A percentile compares a stretch with the other conserved stretches of the same genome.
Conservation (phyloP, 371 early-diverging fungal species). For the Syncephalastrum racemosum region DNA sequence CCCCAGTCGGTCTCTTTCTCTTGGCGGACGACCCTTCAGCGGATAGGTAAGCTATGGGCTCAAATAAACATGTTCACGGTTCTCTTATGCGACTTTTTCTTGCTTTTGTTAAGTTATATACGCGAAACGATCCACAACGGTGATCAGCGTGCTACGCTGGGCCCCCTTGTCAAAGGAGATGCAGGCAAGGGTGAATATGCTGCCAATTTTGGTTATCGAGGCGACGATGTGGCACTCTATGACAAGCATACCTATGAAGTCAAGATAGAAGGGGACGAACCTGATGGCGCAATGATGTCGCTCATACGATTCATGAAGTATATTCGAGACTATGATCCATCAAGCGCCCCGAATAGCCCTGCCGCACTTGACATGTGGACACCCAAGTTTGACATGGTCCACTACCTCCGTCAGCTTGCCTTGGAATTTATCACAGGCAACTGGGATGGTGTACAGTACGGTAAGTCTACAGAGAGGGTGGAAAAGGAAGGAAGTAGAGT, state of each 20-base stretch:
- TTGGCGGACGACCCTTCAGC: conserved; percentile 33
- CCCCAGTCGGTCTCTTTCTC: conserved; percentile 31
- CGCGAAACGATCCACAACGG: conserved; percentile 38
- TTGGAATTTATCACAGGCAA: conserved; percentile 42
- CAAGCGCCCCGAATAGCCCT: background rate
- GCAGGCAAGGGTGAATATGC: conserved; percentile 28
- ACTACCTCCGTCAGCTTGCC: conserved; percentile 42
- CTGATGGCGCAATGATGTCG: conserved; percentile 9
- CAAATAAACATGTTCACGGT: too few species aligned
- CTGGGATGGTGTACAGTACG: conserved; percentile 32
- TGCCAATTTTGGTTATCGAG: conserved; percentile 35
- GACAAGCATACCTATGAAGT: conserved; percentile 9
- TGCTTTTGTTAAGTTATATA: conserved; percentile 18
- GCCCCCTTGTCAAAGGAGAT: conserved; percentile 28
- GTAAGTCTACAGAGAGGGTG: too few species aligned
- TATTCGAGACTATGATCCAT: conserved; percentile 1
- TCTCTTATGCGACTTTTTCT: too few species aligned
- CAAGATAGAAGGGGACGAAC: conserved; percentile 14
- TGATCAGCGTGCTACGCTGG: conserved; percentile 6
- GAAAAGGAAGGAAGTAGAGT: too few species aligned
- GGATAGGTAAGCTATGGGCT: conserved; percentile 4
- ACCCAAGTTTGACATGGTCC: conserved; percentile 16
- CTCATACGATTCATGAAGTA: conserved; percentile 26
- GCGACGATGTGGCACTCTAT: conserved; percentile 22
- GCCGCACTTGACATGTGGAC: conserved; percentile 14